Evolutionary conservation across 495 filamentous ascomycete genomes (phyloP).

Genomic region (Talaromyces stipitatus): DNA sequence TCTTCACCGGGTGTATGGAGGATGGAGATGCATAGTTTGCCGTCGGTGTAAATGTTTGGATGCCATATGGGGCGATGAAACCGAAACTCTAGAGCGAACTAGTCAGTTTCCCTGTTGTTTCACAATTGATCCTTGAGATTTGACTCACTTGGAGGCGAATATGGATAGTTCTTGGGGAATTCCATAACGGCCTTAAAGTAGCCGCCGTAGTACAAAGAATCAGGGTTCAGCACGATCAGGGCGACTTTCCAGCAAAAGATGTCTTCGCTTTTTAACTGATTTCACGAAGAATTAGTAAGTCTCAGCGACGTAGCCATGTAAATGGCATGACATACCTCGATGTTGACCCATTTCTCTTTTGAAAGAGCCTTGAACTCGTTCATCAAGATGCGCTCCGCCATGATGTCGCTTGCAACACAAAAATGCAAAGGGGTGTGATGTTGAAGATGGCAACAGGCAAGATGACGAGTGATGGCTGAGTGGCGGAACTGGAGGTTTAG

Average conservation of each 20-base stretch:
- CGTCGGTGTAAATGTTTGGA: constrained; percentile 88
- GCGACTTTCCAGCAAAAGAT: constrained; percentile 82
- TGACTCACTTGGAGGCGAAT: constrained; percentile 61
- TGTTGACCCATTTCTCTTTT: constrained; percentile 89
- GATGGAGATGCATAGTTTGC: constrained; percentile 92
- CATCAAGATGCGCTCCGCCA: constrained; percentile 74
- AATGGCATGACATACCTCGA: constrained; percentile 51
- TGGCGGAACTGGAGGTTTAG: not conserved
- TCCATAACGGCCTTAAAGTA: constrained; percentile 88
- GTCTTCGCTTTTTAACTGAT: constrained; percentile 61
- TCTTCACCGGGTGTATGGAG: constrained; percentile 89
- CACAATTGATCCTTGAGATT: not conserved
- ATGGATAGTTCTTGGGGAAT: constrained; percentile 87
- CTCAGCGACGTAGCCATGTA: not conserved
- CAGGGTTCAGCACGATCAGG: constrained; percentile 85
- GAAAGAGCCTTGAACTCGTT: constrained; percentile 75
- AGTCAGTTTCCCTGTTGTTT: not conserved
- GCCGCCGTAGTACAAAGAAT: constrained; percentile 84
- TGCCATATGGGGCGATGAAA: constrained; percentile 79
- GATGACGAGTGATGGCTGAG: not conserved
- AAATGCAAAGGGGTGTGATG: not conserved
- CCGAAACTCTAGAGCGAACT: constrained; percentile 53
- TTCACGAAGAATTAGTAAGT: not conserved
- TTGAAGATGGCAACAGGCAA: not conserved
- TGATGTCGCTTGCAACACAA: not conserved